A percentile compares a stretch with the other conserved stretches of the same genome.
These are phyloP conservation scores for Sugiyamaella boreocaroliniensis DNA, from an alignment of 805 yeast genomes.

Conservation along the genomic window DNA sequence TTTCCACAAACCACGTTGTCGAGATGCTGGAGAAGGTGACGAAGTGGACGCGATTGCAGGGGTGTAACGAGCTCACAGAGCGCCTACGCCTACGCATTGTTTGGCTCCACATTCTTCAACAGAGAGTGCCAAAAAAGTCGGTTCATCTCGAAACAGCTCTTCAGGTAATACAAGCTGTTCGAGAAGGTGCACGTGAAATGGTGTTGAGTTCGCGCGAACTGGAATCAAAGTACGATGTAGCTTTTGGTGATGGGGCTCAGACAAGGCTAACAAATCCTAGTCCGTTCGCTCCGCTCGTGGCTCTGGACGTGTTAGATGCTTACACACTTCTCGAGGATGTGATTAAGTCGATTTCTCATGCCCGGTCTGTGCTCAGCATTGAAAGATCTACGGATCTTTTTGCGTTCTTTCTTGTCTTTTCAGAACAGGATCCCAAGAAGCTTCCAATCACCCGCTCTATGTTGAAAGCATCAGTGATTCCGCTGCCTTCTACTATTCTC, in stretches of 20 bases:
- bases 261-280: conserved; percentile 22
- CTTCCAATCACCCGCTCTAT: conserved; percentile 26
- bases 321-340: conserved; percentile 13
- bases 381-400: conserved; percentile 27
- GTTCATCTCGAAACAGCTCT: conserved; percentile 4
- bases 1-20: conserved; percentile 17
- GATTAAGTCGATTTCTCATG: conserved; percentile 15
- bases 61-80: background rate
- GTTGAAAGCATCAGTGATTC: conserved; percentile 13
- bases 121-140: conserved; percentile 8
- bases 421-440: conserved; percentile 21
- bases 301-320: conserved; percentile 18
- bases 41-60: conserved; percentile 38
- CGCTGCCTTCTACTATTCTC: conserved; percentile 5
- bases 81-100: conserved; percentile 5
- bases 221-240: conserved; percentile 3
- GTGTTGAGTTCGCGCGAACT: background rate
- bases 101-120: conserved; percentile 23
- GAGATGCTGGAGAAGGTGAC: conserved; percentile 27
- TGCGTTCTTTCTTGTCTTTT: conserved; percentile 27
- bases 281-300: conserved; percentile 22
- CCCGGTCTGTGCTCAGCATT: conserved; percentile 14
- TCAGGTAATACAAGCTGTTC: background rate
- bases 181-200: background rate
- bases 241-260: conserved; percentile 22